Evolutionary conservation across 768 basidiomycete species (phyloP).

Genomic region (Coprinellus micaceus): DNA sequence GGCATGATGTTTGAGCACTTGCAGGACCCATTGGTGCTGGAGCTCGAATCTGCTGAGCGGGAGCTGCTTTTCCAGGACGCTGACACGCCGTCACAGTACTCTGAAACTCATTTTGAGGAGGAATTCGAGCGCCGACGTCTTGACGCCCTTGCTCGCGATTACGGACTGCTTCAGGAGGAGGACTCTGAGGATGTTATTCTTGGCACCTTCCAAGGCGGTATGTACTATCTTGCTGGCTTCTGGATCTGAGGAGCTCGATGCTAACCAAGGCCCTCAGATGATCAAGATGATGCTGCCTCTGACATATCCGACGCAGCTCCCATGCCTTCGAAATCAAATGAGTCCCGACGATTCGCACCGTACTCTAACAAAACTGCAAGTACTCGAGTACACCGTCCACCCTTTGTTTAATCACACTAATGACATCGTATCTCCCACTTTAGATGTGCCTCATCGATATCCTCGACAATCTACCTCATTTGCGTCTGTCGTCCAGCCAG

Average conservation of each 20-base stretch:
- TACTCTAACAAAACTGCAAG: background rate
- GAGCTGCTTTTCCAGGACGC: no score
- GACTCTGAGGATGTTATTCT: background rate
- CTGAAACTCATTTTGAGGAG: background rate
- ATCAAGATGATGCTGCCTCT: background rate
- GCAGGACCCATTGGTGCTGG: no score
- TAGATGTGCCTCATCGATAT: conserved; percentile 14
- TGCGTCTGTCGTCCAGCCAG: conserved; percentile 18
- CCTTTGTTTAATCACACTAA: background rate
- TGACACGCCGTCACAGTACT: no score
- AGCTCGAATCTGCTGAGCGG: no score
- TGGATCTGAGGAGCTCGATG: background rate
- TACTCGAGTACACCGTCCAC: background rate
- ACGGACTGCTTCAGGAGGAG: background rate
- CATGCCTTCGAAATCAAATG: background rate
- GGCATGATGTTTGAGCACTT: background rate
- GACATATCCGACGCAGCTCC: background rate
- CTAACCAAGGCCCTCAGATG: background rate
- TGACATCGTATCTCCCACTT: background rate
- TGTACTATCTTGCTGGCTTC: no score
- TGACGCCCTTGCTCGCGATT: background rate
- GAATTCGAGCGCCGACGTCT: background rate
- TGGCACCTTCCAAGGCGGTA: no score
- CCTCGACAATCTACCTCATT: conserved; percentile 20
- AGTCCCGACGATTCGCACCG: background rate